Conservation (phyloP, 2,329 filamentous ascomycete genomes). For the Fusarium sp. region DNA sequence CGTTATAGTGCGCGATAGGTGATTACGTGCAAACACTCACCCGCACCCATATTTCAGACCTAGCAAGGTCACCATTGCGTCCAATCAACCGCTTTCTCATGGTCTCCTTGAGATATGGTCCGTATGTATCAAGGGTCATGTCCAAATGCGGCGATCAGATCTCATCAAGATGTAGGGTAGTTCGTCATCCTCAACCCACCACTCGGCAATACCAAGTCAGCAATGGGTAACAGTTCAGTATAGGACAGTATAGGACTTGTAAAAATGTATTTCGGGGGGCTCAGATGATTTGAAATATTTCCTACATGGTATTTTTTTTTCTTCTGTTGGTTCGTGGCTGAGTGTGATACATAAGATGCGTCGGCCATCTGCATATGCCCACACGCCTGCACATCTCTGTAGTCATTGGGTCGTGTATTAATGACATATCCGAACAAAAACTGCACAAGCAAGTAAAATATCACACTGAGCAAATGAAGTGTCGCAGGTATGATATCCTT, state of each 20-base stretch:
- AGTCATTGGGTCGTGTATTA: not conserved
- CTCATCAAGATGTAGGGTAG: not conserved
- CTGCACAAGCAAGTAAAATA: no score
- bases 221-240: not conserved
- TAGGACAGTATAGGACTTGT: not conserved
- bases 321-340: not conserved
- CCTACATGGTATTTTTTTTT: not conserved
- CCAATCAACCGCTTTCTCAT: not conserved
- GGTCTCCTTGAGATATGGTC: no score
- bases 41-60: not conserved
- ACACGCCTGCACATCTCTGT: no score
- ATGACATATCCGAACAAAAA: no score
- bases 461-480: no score
- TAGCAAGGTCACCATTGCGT: not conserved
- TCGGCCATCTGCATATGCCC: no score
- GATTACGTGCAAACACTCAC: not conserved
- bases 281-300: fast-evolving
- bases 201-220: not conserved
- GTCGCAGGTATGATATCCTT: not conserved
- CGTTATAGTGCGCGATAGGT: not conserved
- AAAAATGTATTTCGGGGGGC: not conserved
- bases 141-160: not conserved
- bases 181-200: not conserved
- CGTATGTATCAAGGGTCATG: not conserved
- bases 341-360: not conserved